phyloP scores from a whole-genome alignment of 2,329 filamentous ascomycete genomes.

The Epichloe typhina region DNA sequence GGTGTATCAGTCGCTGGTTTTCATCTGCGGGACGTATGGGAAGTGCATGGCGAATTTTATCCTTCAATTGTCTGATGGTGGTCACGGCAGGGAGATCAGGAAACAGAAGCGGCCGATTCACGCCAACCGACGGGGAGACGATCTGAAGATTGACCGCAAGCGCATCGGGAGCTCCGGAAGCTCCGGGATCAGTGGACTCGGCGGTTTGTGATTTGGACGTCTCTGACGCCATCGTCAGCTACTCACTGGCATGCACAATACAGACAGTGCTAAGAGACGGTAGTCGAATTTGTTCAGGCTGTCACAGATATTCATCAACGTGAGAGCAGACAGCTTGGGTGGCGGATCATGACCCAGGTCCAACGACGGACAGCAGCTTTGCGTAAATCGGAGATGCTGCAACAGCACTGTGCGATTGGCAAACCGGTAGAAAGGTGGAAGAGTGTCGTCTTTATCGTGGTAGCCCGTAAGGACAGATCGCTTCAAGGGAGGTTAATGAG shows the following conservation, averaged over 20 bases:
- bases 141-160: conserved; percentile 42
- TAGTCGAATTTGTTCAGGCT: not conserved
- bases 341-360: not conserved
- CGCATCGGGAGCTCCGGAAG: conserved; percentile 15
- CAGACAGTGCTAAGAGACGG: not conserved
- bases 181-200: conserved; percentile 11
- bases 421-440: no score
- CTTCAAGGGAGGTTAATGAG: not conserved
- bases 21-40: conserved; percentile 37
- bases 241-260: not conserved
- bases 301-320: not conserved
- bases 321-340: not conserved
- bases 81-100: conserved; percentile 33
- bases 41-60: conserved; percentile 40
- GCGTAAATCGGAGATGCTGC: not conserved
- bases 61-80: conserved; percentile 44
- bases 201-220: conserved; percentile 14
- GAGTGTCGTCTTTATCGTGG: not conserved
- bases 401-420: not conserved
- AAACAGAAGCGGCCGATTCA: conserved; percentile 37
- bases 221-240: conserved; percentile 27
- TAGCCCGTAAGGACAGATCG: not conserved
- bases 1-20: conserved; percentile 46
- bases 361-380: not conserved
- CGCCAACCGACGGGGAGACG: conserved; percentile 43